Evolutionary conservation across 805 yeast genomes (phyloP).

Genomic region (Kurtzmaniella fragi): DNA sequence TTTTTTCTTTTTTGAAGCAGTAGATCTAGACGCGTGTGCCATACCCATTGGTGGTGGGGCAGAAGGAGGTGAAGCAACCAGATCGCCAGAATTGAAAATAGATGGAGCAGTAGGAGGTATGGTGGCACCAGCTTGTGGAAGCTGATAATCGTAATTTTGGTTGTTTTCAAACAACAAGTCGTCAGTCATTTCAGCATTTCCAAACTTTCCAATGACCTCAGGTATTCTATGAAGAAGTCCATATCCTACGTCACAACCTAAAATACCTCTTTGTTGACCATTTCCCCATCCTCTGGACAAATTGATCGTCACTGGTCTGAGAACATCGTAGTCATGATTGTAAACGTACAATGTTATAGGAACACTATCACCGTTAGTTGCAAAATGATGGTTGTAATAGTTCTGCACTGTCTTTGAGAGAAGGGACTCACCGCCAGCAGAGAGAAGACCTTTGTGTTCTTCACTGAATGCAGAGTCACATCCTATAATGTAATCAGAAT

Average conservation of each 20-base stretch:
- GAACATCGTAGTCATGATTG: slow-evolving; percentile 80
- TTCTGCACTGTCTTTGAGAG: slow-evolving; percentile 62
- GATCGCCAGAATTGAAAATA: not conserved
- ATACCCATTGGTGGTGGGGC: slow-evolving; percentile 13
- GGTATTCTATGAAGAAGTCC: slow-evolving; percentile 89
- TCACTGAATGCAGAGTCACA: slow-evolving; percentile 52
- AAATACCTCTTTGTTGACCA: slow-evolving; percentile 59
- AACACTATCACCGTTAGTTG: slow-evolving; percentile 24
- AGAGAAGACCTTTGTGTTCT: slow-evolving; percentile 65
- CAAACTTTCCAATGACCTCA: slow-evolving; percentile 51
- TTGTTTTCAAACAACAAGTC: slow-evolving; percentile 30
- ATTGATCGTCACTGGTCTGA: slow-evolving; percentile 81
- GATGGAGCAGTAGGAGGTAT: slow-evolving; percentile 4
- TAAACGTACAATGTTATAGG: slow-evolving; percentile 56
- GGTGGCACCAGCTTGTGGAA: not conserved
- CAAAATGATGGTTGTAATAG: slow-evolving; percentile 44
- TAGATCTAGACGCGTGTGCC: slow-evolving; percentile 1
- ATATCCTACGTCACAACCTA: slow-evolving; percentile 95
- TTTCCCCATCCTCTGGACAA: slow-evolving; percentile 63
- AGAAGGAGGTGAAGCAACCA: slow-evolving; percentile 7
- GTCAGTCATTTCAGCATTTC: slow-evolving; percentile 22
- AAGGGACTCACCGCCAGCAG: slow-evolving; percentile 82
- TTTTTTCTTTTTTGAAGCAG: slow-evolving; percentile 25
- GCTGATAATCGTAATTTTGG: slow-evolving; percentile 14
- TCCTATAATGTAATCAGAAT: slow-evolving; percentile 84